Evolutionary conservation across 805 yeast genomes (phyloP).

Genomic region (Candida michaelii): DNA sequence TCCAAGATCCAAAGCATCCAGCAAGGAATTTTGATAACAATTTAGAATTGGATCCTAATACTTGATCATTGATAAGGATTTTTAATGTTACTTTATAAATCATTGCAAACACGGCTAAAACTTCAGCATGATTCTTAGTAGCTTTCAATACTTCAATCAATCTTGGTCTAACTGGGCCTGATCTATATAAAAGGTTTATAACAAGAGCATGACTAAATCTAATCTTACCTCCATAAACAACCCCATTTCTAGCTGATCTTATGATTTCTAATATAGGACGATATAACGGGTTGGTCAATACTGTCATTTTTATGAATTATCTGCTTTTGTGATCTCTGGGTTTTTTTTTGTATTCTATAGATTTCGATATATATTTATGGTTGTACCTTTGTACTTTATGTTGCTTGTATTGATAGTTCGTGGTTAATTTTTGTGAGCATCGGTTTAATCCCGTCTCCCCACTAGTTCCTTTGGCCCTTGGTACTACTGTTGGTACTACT

Average conservation of each 20-base stretch:
- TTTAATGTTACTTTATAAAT: slow-evolving; percentile 45
- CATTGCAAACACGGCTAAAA: slow-evolving; percentile 56
- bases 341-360: too few relatives aligned
- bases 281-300: slow-evolving; percentile 25
- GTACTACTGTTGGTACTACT: not conserved
- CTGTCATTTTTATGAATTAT: slow-evolving; percentile 15
- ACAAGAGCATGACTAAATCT: slow-evolving; percentile 66
- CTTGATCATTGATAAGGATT: slow-evolving; percentile 29
- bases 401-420: not conserved
- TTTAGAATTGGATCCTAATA: slow-evolving; percentile 32
- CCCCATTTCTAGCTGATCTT: slow-evolving; percentile 45
- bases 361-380: too few relatives aligned
- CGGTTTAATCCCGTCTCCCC: not conserved
- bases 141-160: slow-evolving; percentile 48
- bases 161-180: slow-evolving; percentile 50
- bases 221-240: slow-evolving; percentile 61
- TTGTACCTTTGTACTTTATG: not conserved
- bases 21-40: slow-evolving; percentile 35
- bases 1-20: slow-evolving; percentile 43
- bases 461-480: not conserved
- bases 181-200: slow-evolving; percentile 54
- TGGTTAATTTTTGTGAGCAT: slow-evolving; percentile 5
- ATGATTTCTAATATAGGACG: slow-evolving; percentile 35
- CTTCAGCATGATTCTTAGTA: slow-evolving; percentile 54
- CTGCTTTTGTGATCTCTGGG: not conserved